These are phyloP conservation scores for Fusarium multiceps DNA, from an alignment of 2,329 filamentous ascomycete genomes.

Conservation along the genomic window DNA sequence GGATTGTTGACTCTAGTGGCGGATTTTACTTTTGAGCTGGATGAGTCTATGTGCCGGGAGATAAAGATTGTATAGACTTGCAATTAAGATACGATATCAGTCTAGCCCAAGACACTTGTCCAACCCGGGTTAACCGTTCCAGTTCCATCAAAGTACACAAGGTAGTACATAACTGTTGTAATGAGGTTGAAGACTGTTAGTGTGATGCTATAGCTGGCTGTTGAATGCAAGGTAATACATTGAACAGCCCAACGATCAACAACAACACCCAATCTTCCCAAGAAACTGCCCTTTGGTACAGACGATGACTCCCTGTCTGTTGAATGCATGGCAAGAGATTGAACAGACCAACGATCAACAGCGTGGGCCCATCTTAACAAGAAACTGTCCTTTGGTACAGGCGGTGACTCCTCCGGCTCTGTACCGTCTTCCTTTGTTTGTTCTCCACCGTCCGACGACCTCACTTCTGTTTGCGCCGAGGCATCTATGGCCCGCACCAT, in stretches of 20 bases:
- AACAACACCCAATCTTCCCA: background rate
- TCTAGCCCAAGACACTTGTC: conserved; percentile 6
- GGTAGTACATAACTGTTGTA: conserved; percentile 10
- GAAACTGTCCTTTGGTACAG: accelerated
- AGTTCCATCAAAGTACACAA: conserved; percentile 14
- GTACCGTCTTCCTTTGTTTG: accelerated
- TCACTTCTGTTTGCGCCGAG: background rate
- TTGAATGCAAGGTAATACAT: background rate
- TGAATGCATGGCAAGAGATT: background rate
- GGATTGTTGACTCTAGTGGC: too few relatives aligned
- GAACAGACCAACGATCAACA: background rate
- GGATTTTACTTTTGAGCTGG: too few relatives aligned
- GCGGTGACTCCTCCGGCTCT: accelerated
- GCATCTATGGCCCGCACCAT: accelerated
- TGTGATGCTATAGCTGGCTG: background rate
- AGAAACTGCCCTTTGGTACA: accelerated
- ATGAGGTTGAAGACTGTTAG: conserved; percentile 8
- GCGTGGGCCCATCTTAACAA: background rate
- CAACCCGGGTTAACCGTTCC: conserved; percentile 1
- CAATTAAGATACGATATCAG: too few relatives aligned
- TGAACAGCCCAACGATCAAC: background rate
- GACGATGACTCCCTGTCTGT: background rate
- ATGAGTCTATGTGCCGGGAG: too few relatives aligned
- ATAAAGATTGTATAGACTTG: too few relatives aligned
- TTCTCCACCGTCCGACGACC: background rate